Evolutionary conservation across 2,329 filamentous ascomycete genomes (phyloP).

Genomic region (Dothideomycetidae sp.): DNA sequence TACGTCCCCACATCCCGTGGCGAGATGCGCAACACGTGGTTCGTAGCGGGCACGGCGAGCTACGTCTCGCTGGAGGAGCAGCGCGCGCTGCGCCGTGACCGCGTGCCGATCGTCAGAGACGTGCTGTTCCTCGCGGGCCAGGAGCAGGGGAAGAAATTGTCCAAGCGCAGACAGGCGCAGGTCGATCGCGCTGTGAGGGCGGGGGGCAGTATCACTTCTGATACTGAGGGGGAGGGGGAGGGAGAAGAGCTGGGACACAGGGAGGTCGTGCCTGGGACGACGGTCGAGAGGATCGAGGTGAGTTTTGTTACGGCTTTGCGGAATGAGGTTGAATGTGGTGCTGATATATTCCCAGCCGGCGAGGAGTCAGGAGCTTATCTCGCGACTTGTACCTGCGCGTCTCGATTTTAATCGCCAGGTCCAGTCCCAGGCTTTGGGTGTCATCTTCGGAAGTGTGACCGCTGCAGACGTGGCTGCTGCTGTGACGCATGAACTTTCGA

Average conservation of each 20-base stretch:
- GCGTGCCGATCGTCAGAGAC: conserved; percentile 33
- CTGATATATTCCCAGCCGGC: conserved; percentile 17
- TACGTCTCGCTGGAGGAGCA: conserved; percentile 36
- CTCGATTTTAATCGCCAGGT: conserved; percentile 30
- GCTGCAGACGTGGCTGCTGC: conserved; percentile 36
- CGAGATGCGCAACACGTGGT: conserved; percentile 42
- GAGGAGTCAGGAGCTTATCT: conserved; percentile 33
- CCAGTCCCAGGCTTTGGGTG: conserved; percentile 28
- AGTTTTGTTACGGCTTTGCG: conserved; percentile 2
- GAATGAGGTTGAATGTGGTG: too few relatives aligned
- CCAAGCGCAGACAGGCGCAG: conserved; percentile 12
- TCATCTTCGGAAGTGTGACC: conserved; percentile 43
- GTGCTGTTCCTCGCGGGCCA: conserved; percentile 25
- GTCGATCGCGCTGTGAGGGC: conserved; percentile 4
- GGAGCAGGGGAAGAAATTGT: conserved; percentile 8
- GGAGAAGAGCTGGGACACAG: conserved; percentile 9
- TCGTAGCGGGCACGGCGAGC: conserved; percentile 36
- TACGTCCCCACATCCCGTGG: conserved; percentile 39
- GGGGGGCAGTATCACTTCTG: neutral
- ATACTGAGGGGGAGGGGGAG: conserved; percentile 11
- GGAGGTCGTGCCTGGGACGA: conserved; percentile 8
- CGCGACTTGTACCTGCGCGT: conserved; percentile 32
- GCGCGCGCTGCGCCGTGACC: conserved; percentile 31
- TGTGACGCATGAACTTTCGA: conserved; percentile 35
- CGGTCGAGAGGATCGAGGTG: conserved; percentile 4